phyloP scores from a whole-genome alignment of 2,329 filamentous ascomycete species.

The Pseudogymnoascus sp. region DNA sequence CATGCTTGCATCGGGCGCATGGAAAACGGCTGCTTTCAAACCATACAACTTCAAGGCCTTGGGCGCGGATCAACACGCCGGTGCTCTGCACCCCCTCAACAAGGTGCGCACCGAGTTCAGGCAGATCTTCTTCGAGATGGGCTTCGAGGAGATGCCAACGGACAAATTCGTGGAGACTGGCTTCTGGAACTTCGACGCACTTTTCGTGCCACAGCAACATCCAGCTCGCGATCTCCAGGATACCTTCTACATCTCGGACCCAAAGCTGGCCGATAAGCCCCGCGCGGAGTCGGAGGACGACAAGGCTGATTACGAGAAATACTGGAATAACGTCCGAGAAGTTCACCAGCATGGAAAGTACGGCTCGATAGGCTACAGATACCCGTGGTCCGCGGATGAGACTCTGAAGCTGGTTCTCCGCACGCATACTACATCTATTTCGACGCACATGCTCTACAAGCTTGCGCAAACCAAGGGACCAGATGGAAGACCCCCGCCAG shows the following conservation, averaged over 20 bases:
- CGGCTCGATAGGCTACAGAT: slow-evolving; percentile 92
- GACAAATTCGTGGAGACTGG: slow-evolving; percentile 89
- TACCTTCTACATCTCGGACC: slow-evolving; percentile 96
- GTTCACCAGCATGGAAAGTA: slow-evolving; percentile 90
- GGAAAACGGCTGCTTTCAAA: slow-evolving; percentile 89
- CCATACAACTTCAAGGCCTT: slow-evolving; percentile 67
- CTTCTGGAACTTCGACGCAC: slow-evolving; percentile 98
- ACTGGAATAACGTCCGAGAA: slow-evolving; percentile 78
- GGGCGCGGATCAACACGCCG: slow-evolving; percentile 51
- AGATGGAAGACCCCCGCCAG: slow-evolving; percentile 53
- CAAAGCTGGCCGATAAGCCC: slow-evolving; percentile 62
- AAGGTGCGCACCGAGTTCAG: slow-evolving; percentile 95
- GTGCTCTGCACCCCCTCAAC: slow-evolving; percentile 64
- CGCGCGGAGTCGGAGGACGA: slow-evolving; percentile 45
- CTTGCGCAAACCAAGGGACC: slow-evolving; percentile 75
- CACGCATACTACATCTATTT: slow-evolving; percentile 92
- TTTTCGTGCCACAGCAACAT: slow-evolving; percentile 96
- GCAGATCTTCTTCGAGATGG: slow-evolving; percentile 98
- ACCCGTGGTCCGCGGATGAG: slow-evolving; percentile 86
- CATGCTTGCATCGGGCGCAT: slow-evolving; percentile 78
- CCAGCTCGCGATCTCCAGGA: slow-evolving; percentile 95
- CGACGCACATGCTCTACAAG: slow-evolving; percentile 82
- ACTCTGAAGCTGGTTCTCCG: slow-evolving; percentile 79
- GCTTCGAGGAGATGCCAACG: slow-evolving; percentile 97
- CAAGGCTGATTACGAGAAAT: slow-evolving; percentile 65